Conservation (phyloP, 2,329 filamentous ascomycete species). For the Botryotinia globosa region DNA sequence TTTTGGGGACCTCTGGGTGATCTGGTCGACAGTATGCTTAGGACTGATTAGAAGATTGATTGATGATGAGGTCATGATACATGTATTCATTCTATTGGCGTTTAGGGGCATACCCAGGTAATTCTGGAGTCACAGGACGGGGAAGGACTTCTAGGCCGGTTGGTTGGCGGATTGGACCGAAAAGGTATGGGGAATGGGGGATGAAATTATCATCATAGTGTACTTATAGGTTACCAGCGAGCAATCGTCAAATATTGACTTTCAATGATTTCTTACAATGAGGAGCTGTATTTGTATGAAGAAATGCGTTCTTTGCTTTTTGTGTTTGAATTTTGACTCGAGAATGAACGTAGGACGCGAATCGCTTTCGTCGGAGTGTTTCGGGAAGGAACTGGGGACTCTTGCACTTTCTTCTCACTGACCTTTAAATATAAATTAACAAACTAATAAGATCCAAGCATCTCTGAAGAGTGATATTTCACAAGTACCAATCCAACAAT, state of each 20-base stretch:
- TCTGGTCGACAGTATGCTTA: constrained; percentile 95
- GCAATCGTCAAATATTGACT: constrained; percentile 12
- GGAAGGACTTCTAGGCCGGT: constrained; percentile 23
- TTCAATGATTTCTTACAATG: neutral
- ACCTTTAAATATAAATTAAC: neutral
- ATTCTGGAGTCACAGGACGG: constrained; percentile 9
- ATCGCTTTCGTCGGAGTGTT: neutral
- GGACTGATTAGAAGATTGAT: constrained; percentile 59
- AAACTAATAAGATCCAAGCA: neutral
- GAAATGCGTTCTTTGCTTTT: neutral
- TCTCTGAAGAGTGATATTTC: neutral
- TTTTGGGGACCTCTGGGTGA: constrained; percentile 97
- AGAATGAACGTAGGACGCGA: neutral
- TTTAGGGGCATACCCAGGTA: constrained; percentile 25
- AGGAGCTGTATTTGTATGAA: neutral
- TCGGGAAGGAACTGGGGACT: neutral
- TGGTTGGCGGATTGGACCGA: neutral
- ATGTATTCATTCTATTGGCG: constrained; percentile 30
- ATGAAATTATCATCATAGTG: constrained; percentile 12
- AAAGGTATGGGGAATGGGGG: constrained; percentile 10
- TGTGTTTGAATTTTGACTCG: neutral
- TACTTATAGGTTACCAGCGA: constrained; percentile 19
- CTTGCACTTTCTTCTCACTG: neutral
- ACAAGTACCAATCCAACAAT: neutral
- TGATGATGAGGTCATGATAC: constrained; percentile 24